Conservation (phyloP, 352 stramenopile species). For the Blastocystis sp. region DNA sequence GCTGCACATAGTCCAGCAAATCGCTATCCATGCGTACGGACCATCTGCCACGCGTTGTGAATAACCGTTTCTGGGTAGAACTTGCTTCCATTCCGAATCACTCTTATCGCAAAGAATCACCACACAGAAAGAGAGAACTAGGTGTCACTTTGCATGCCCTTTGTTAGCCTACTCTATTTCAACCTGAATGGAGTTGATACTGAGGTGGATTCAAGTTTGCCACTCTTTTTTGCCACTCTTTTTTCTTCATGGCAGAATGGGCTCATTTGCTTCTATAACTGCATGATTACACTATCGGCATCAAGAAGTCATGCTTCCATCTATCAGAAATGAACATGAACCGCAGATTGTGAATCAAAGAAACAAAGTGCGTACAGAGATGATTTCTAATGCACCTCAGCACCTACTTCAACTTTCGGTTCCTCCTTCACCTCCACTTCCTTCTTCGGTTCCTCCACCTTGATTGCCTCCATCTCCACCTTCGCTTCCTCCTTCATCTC, state of each 20-base stretch:
- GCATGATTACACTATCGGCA: too few species aligned
- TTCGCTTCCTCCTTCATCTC: neutral
- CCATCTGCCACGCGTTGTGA: neutral
- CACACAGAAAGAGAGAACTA: neutral
- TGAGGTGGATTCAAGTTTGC: neutral
- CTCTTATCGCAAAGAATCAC: neutral
- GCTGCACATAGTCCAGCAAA: conserved; percentile 1
- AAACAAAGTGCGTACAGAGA: too few species aligned
- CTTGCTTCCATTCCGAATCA: neutral
- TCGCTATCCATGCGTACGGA: conserved; percentile 33
- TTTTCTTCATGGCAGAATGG: neutral
- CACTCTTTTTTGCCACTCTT: neutral
- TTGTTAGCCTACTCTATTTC: neutral
- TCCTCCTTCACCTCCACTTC: neutral
- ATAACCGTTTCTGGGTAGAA: neutral
- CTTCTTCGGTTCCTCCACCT: neutral
- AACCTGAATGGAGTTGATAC: neutral
- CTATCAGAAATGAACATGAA: too few species aligned
- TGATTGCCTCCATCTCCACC: neutral
- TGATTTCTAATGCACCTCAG: too few species aligned
- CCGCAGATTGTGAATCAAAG: too few species aligned
- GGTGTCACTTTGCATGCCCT: neutral
- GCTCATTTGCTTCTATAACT: too few species aligned
- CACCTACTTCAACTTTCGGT: neutral
- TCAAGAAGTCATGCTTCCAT: too few species aligned